phyloP scores from a whole-genome alignment of 108 stramenopile genomes.

The Pseudonitzschia multiseries region DNA sequence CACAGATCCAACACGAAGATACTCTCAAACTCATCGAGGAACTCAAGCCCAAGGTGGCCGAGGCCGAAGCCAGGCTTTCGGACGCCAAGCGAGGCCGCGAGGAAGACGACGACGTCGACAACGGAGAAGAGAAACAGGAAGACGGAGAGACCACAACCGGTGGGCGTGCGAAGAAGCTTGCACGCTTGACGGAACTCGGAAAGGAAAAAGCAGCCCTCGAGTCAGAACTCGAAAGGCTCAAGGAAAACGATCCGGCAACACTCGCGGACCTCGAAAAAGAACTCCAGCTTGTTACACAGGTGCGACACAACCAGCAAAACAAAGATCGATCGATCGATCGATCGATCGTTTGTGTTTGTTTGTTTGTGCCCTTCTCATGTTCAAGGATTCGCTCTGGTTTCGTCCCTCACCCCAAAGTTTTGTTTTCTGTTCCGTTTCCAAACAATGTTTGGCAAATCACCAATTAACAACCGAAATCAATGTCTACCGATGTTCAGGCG shows the following conservation, averaged over 20 bases:
- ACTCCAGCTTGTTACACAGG: slow-evolving; percentile 22
- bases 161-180: slow-evolving; percentile 64
- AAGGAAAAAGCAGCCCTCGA: slow-evolving; percentile 33
- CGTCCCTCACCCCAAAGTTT: too few species aligned
- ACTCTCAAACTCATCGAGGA: slow-evolving; percentile 52
- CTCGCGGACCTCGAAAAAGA: slow-evolving; percentile 72
- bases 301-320: too few species aligned
- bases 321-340: too few species aligned
- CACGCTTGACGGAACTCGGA: slow-evolving; percentile 49
- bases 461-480: too few species aligned
- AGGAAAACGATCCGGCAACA: slow-evolving; percentile 90
- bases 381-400: too few species aligned
- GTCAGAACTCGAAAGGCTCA: slow-evolving; percentile 60
- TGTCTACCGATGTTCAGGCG: slow-evolving; percentile 31
- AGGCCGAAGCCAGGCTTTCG: slow-evolving; percentile 64
- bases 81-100: slow-evolving; percentile 88
- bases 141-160: neutral
- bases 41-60: slow-evolving; percentile 39
- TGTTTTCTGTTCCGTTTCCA: too few species aligned
- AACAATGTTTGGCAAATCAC: too few species aligned
- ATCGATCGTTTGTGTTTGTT: too few species aligned
- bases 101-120: slow-evolving; percentile 36
- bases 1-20: slow-evolving; percentile 61
- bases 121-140: slow-evolving; percentile 25
- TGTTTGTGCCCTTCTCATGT: neutral